Evolutionary conservation across 2,329 filamentous ascomycete genomes (phyloP), one percentile per base, ranked within the genome.

Genomic region (Aspergillus hiratsukae): DNA sequence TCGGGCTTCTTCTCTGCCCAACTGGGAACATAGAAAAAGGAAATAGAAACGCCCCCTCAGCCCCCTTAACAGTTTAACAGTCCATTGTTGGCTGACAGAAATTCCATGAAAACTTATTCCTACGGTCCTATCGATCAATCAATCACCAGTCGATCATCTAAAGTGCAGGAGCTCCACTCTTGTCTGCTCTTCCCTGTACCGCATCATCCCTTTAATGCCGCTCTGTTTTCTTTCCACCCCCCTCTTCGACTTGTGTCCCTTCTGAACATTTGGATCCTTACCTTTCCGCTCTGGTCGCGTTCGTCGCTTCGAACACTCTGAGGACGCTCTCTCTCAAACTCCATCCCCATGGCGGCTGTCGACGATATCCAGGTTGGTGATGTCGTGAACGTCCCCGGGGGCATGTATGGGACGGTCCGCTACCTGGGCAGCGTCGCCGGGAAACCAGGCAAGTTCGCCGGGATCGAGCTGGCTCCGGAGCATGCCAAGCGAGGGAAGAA

Each of bases 401-500:
- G 88, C 72, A 96, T 99, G 91, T 80, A 88, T 63, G 94, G 94
- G 50, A 88, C 85, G 2, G 87, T 97, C 63, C 93, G 89, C 71
- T 99, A 96, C 70, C 80, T 97, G 59, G 94, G 94, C 48, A 80
- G 81, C 41, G 93, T 99, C 43, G 84, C 87, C 65, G 92, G 92
- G 61, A 97, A 96, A 79, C 91, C 89, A 64, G 94, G 94, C 51
- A 83, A 84, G 21, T 99, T 99, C 79, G 91, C 90, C 31, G 94
- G 94, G 48, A 90, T 99, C 37, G 94, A 99, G 75, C 81, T 99
- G 61, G 85, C 87, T 66, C 79, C 84, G 53, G 89, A 96, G 64
- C 95, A 88, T 77, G 89, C 91, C 35, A 75, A 81, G 52, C 85
- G 88, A 69, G 94, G 94, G 35, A 99, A 99, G 80, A 99, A 99